Evolutionary conservation across 2,329 filamentous ascomycete species (phyloP), one percentile per base, ranked within the genome.

Genomic region (Diplodia scrobiculata): DNA sequence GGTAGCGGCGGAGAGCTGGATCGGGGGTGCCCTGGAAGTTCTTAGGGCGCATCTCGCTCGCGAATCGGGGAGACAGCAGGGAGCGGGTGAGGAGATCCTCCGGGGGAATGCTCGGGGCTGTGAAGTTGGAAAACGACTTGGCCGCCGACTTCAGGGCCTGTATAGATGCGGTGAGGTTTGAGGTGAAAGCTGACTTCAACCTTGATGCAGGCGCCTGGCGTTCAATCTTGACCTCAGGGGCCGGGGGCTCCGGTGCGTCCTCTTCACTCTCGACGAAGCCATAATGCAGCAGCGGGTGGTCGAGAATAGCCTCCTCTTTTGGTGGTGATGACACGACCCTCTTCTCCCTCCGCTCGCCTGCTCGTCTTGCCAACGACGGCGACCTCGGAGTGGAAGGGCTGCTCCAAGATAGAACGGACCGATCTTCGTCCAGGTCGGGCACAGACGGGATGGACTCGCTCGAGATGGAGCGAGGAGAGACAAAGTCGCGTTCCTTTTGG

Each of bases 61-160:
- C 85, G 71, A 87, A 82, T 47, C 81, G 80, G 9, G 85, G 85
- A 58, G 84, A 83, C 47, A 88, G 79, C 32, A 87, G 80, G 45
- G 86, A 87, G 52, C 84, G 83, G 54, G 85, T 86, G 48, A 88
- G 81, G 66, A 86, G 83, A 68, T 87, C 84, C 68, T 88, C 85
- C 0, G 84, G 81, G 60, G 83, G 84, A 32, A 84, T 77, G 17
- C 78, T 78, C 45, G 77, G 78, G 25, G 83, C 81, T 17, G 84
- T 81, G 69, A 87, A 84, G 62, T 85, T 85, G 6, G 86, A 86
- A 51, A 89, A 84, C 0, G 84, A 85, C 66, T 84, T 85, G 11
- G 86, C 86, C 0, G 85, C 85, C 6, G 84, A 84, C 74, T 85
- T 87, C 60, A 89, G 81, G 3, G 84, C 85, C 68, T 86, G 83